A percentile compares a stretch with the other conserved stretches of the same genome.
Conservation (phyloP, 192 early-diverging fungal genomes). For the Backusella westeae region DNA sequence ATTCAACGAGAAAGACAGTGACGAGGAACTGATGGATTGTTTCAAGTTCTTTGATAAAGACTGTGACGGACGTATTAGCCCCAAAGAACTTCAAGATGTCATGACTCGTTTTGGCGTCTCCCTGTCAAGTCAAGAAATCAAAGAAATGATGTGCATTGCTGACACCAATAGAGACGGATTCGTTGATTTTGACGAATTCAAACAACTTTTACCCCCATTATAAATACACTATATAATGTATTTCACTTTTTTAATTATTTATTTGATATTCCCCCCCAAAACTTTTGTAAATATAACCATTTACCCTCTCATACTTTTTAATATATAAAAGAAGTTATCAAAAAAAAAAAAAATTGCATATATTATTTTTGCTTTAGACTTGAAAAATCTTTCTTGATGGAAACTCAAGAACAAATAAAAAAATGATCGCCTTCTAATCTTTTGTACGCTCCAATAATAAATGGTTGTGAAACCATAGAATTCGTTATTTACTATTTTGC, state of each 20-base stretch:
- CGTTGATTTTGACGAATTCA: constrained; percentile 35
- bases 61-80: constrained; percentile 26
- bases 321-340: not conserved
- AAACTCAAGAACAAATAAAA: not conserved
- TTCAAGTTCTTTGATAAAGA: constrained; percentile 31
- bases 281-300: constrained; percentile 1
- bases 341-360: not conserved
- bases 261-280: not conserved
- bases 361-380: not conserved
- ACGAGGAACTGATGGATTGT: constrained; percentile 18
- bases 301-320: not conserved
- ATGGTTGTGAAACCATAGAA: not conserved
- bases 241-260: not conserved
- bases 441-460: not conserved
- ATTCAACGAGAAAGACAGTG: constrained; percentile 3
- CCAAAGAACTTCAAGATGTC: constrained; percentile 18
- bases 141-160: constrained; percentile 29
- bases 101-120: constrained; percentile 14
- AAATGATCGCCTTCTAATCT: not conserved
- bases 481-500: not conserved
- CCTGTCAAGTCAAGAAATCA: constrained; percentile 19
- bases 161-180: constrained; percentile 29
- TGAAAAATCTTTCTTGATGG: not conserved
- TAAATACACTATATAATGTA: not conserved
- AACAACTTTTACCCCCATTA: constrained; percentile 20